Conservation (phyloP, 306 rosid species). For the Ammopiptanthus mongolicus region DNA sequence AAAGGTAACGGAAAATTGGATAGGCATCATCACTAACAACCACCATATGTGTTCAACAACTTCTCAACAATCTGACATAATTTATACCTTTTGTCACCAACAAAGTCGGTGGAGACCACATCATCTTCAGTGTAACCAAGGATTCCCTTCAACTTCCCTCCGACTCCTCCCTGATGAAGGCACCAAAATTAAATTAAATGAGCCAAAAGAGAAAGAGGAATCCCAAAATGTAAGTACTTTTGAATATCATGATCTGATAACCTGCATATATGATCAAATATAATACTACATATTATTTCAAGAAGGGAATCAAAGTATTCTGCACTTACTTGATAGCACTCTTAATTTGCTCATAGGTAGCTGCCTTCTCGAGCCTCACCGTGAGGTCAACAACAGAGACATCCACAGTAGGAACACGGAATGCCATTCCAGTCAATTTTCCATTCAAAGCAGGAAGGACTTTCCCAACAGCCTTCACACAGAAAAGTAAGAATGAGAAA, state of each 20-base stretch:
- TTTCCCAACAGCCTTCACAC: slow-evolving; percentile 61
- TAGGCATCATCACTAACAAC: background rate
- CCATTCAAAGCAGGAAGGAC: slow-evolving; percentile 69
- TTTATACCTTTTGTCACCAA: slow-evolving; percentile 61
- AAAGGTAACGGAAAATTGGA: background rate
- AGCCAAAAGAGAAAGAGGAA: background rate
- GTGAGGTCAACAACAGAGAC: slow-evolving; percentile 82
- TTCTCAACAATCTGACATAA: background rate
- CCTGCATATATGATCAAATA: background rate
- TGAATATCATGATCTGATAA: background rate
- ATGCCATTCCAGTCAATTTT: slow-evolving; percentile 81
- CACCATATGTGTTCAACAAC: background rate
- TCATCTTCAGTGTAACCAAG: slow-evolving; percentile 77
- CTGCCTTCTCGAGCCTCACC: slow-evolving; percentile 52
- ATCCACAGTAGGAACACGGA: slow-evolving; percentile 78
- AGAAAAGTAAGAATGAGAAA: background rate
- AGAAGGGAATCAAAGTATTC: background rate
- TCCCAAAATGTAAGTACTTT: background rate
- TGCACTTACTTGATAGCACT: slow-evolving; percentile 63
- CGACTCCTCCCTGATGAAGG: slow-evolving; percentile 59
- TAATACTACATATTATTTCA: background rate
- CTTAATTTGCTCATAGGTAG: slow-evolving; percentile 53
- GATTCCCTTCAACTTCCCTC: slow-evolving; percentile 72
- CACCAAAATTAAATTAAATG: background rate
- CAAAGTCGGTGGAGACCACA: slow-evolving; percentile 63